Evolutionary conservation across 106 monocot species (phyloP), one percentile per base, ranked within the genome.

Genomic region (Agapanthus africanus): DNA sequence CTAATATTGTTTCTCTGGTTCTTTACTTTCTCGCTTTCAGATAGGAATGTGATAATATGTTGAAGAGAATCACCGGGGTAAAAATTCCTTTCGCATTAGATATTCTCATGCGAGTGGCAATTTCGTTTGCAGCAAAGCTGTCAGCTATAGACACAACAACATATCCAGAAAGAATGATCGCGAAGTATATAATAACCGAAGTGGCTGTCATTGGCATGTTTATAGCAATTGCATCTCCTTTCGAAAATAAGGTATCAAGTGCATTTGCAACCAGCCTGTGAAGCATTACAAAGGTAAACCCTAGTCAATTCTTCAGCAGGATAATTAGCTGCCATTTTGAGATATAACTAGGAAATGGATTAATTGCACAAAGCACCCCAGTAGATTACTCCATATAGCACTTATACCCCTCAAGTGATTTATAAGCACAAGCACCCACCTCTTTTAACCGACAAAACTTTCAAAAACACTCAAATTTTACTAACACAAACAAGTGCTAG

Each of bases 111-210:
- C 94, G 83, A 70, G 74, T 82, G 40, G 81, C 83, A 76, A 95
- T 86, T 73, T 95, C 95, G 2, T 86, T 81, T 28, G 79, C 73
- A 56, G 88, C 81, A 80, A 91, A 95, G 76, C 95, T 91, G 37
- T 95, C 95, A 68, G 95, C 91, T 73, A 95, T 91, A 34, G 95
- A 88, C 26, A 95, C 95, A 70, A 91, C 95, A 72, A 95, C 79
- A 85, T 62, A 88, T 31, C 95, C 95, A 67, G 81, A 80, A 59
- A 95, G 74, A 59, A 95, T 81, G 63, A 88, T 83, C 33, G 88
- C 95, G 23, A 95, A 73, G 65, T 95, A 95, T 77, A 95, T 91
- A 70, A 91, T 80, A 50, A 95, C 91, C 39, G 95, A 91, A 37
- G 85, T 91, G 35, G 70, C 67, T 57, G 91, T 91, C 95, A 95